A percentile compares a stretch with the other conserved stretches of the same genome.
phyloP scores from a whole-genome alignment of 352 stramenopile species.

The Globisporangium radiosum region DNA sequence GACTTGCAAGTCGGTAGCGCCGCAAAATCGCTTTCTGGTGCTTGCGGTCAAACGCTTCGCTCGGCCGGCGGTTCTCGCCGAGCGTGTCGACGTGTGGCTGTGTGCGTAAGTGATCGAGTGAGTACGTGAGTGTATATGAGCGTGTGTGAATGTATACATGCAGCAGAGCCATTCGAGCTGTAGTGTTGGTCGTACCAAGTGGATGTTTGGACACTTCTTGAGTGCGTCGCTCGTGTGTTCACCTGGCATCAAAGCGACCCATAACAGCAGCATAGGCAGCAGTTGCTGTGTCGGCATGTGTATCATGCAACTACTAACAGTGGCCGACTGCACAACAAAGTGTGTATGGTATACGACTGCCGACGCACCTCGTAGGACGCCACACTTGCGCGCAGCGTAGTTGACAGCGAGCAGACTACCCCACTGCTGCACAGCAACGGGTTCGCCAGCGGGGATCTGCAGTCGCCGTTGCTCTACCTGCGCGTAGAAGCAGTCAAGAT shows the following conservation, averaged over 20 bases:
- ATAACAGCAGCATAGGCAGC: too few species aligned
- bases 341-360: too few species aligned
- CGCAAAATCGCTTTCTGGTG: slow-evolving; percentile 78
- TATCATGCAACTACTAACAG: too few species aligned
- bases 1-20: slow-evolving; percentile 72
- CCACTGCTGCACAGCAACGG: slow-evolving; percentile 82
- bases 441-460: slow-evolving; percentile 48
- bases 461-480: slow-evolving; percentile 78
- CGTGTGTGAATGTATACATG: too few species aligned
- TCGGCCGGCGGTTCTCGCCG: slow-evolving; percentile 63
- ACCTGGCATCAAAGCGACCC: slow-evolving; percentile 19
- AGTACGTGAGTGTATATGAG: too few species aligned
- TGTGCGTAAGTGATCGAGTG: background rate
- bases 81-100: slow-evolving; percentile 81
- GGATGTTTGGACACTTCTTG: slow-evolving; percentile 76
- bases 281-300: too few species aligned
- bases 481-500: slow-evolving; percentile 87
- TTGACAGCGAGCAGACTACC: slow-evolving; percentile 79
- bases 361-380: slow-evolving; percentile 41
- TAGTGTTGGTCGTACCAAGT: slow-evolving; percentile 37
- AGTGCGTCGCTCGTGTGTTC: slow-evolving; percentile 50
- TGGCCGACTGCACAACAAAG: too few species aligned
- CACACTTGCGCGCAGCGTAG: slow-evolving; percentile 70
- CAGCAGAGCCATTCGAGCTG: too few species aligned
- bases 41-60: slow-evolving; percentile 56